Conservation (phyloP, 2,329 filamentous ascomycete species). For the Penicillium psychrosexuale region DNA sequence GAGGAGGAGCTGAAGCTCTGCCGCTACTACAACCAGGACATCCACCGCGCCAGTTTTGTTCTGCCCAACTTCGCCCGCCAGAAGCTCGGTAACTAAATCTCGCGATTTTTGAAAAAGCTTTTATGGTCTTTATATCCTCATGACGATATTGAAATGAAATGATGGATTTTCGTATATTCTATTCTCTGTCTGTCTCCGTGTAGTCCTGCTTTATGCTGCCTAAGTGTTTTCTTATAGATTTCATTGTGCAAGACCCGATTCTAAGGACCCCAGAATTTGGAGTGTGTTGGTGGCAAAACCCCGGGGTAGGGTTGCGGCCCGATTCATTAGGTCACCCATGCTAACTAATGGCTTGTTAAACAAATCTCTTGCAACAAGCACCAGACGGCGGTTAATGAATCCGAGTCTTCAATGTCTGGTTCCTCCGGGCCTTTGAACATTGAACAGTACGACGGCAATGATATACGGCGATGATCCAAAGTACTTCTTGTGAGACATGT, state of each 20-base stretch:
- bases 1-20: conserved; percentile 92
- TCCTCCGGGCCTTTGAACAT: not conserved
- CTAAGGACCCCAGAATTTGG: not conserved
- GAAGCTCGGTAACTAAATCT: conserved; percentile 46
- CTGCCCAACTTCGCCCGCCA: conserved; percentile 91
- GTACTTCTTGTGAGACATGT: no score
- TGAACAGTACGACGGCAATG: not conserved
- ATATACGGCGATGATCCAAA: not conserved
- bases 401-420: not conserved
- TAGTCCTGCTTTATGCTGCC: not conserved
- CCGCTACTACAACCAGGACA: conserved; percentile 96
- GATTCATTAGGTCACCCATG: not conserved
- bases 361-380: no score
- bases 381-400: not conserved
- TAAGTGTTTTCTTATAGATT: not conserved
- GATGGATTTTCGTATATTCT: conserved; percentile 1
- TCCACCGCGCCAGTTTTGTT: conserved; percentile 91
- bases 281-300: no score
- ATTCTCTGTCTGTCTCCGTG: not conserved
- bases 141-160: conserved; percentile 15
- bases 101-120: conserved; percentile 7
- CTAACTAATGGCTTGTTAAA: no score
- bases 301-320: not conserved
- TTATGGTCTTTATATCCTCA: conserved; percentile 11
- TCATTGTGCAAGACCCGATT: not conserved